phyloP scores from a whole-genome alignment of 345 rosid species.

The Sisymbrium altissimum region DNA sequence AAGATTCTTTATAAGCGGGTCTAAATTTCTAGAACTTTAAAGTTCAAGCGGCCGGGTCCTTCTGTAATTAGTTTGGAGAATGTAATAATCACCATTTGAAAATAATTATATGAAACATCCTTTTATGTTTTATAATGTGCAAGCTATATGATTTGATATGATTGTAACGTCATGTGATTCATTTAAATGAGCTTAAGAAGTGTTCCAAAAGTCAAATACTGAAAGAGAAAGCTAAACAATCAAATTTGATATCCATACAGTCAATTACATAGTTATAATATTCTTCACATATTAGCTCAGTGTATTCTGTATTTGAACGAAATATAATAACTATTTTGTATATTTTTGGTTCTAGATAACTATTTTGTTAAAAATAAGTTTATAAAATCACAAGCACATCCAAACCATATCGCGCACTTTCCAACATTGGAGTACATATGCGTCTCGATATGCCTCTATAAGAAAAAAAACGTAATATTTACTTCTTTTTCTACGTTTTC shows the following conservation, averaged over 20 bases:
- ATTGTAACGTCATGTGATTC: neutral
- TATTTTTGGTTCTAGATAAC: neutral
- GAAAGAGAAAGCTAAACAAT: neutral
- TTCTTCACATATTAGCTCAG: neutral
- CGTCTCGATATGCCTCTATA: neutral
- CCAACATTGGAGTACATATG: neutral
- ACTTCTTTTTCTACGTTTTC: neutral
- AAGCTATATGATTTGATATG: constrained; percentile 1
- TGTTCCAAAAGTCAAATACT: neutral
- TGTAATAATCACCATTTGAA: constrained; percentile 5
- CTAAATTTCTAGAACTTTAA: neutral
- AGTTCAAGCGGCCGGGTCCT: neutral
- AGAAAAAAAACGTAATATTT: neutral
- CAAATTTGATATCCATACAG: neutral
- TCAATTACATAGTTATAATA: neutral
- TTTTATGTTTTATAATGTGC: neutral
- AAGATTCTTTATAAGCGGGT: constrained; percentile 8
- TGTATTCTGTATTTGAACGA: neutral
- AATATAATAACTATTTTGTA: neutral
- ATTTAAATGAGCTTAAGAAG: neutral
- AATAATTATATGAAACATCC: constrained; percentile 2
- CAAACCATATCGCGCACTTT: neutral
- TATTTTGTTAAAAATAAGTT: neutral
- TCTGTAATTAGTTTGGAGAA: constrained; percentile 19
- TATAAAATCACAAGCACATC: neutral